Percentiles rank a stretch among this genome's conserved stretches.
These are phyloP conservation scores for Ogataea zsoltii DNA, from an alignment of 805 yeast genomes.

Conservation along the genomic window DNA sequence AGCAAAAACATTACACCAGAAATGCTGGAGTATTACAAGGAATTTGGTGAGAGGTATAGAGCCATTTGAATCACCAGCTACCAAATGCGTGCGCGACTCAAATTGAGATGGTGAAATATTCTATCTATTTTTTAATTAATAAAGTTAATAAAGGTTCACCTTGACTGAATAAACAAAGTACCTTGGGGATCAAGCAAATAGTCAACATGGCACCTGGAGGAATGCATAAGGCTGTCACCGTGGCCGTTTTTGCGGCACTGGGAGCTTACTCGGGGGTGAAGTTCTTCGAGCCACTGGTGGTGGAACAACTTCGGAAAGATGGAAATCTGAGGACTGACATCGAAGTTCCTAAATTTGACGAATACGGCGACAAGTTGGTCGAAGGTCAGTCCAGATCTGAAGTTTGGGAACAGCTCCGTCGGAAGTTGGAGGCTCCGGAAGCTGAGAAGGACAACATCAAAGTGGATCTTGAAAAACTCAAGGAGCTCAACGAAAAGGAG, in stretches of 20 bases:
- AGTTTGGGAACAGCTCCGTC: constrained; percentile 21
- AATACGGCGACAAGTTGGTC: constrained; percentile 38
- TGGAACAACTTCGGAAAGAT: constrained; percentile 65
- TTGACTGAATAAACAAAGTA: too few relatives aligned
- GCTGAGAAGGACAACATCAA: constrained; percentile 12
- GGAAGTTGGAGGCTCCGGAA: constrained; percentile 9
- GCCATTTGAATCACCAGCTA: constrained; percentile 14
- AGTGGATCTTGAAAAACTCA: constrained; percentile 4
- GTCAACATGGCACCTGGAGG: constrained; percentile 5
- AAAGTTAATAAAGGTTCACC: too few relatives aligned
- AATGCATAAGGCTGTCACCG: constrained; percentile 24
- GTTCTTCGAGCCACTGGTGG: constrained; percentile 73
- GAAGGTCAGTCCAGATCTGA: constrained; percentile 19
- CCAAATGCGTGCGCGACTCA: constrained; percentile 6
- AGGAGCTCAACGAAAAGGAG: not conserved
- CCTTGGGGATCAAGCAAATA: not conserved
- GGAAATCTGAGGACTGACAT: constrained; percentile 65
- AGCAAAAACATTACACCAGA: constrained; percentile 81
- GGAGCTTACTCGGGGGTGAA: constrained; percentile 58
- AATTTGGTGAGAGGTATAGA: constrained; percentile 44
- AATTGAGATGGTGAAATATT: not conserved
- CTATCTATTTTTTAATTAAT: too few relatives aligned
- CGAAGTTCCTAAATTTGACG: constrained; percentile 53
- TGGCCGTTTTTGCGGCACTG: constrained; percentile 30
- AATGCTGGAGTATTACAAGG: constrained; percentile 75